Conservation (phyloP, 169 alveolate species). For the Perkinsus marinus region DNA sequence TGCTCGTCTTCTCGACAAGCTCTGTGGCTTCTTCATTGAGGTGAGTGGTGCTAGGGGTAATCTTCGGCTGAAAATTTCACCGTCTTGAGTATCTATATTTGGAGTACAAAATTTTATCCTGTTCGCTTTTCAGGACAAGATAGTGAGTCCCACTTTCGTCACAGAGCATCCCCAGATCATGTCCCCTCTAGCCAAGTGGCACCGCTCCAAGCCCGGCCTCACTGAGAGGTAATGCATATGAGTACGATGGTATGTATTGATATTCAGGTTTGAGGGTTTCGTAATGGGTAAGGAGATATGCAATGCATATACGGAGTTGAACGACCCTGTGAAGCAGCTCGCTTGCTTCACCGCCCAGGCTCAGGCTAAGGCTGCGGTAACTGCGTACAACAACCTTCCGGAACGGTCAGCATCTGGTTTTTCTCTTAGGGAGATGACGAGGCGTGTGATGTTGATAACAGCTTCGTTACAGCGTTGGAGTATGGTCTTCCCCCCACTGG, state of each 20-base stretch:
- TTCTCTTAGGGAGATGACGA: constrained; percentile 50
- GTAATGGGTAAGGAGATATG: constrained; percentile 87
- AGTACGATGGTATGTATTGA: constrained; percentile 15
- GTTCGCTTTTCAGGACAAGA: constrained; percentile 82
- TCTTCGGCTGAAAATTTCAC: no score
- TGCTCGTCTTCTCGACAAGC: constrained; percentile 25
- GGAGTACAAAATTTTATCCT: constrained; percentile 52
- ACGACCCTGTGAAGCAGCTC: constrained; percentile 91
- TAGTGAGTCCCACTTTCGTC: constrained; percentile 77
- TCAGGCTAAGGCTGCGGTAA: constrained; percentile 37
- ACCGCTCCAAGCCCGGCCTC: constrained; percentile 67
- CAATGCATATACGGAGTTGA: constrained; percentile 97
- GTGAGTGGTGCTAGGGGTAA: neutral
- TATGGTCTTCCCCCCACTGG: constrained; percentile 98
- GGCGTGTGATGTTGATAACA: constrained; percentile 38
- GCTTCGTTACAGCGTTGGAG: constrained; percentile 80
- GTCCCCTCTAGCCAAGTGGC: constrained; percentile 97
- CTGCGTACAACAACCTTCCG: neutral
- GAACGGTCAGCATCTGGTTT: constrained; percentile 16
- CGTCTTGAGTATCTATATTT: no score
- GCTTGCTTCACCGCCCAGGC: constrained; percentile 78
- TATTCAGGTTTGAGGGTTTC: constrained; percentile 78
- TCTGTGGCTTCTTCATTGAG: neutral
- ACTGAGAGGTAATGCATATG: constrained; percentile 62
- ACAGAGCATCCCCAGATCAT: constrained; percentile 96